Evolutionary conservation across 2,329 filamentous ascomycete species (phyloP).

Genomic region (Capronia coronata): DNA sequence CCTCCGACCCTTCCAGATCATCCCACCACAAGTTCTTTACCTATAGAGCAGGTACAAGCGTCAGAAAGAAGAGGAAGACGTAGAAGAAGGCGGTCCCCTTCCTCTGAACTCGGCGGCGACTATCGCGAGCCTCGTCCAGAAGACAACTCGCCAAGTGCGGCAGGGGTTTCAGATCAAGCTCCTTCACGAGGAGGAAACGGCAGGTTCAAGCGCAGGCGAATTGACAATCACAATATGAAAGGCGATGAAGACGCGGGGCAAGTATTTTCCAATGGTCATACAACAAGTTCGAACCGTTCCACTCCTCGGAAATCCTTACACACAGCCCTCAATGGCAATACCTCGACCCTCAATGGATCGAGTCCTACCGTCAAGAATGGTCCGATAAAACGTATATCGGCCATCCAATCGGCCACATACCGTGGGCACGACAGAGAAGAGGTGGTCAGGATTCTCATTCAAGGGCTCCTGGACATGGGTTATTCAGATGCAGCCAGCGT

Average conservation of each 20-base stretch:
- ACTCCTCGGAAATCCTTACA: conserved; percentile 43
- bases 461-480: conserved; percentile 81
- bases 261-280: conserved; percentile 51
- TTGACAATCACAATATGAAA: conserved; percentile 55
- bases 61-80: conserved; percentile 19
- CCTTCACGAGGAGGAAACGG: conserved; percentile 33
- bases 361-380: conserved; percentile 39
- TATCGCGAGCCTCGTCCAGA: conserved; percentile 18
- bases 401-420: conserved; percentile 48
- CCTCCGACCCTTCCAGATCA: conserved; percentile 17
- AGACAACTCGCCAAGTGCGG: conserved; percentile 29
- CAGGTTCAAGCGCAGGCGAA: conserved; percentile 53
- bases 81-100: conserved; percentile 21
- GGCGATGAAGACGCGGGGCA: conserved; percentile 48
- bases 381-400: conserved; percentile 31
- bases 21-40: conserved; percentile 14
- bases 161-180: conserved; percentile 27
- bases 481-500: conserved; percentile 70
- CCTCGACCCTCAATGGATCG: conserved; percentile 34
- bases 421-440: conserved; percentile 87
- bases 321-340: conserved; percentile 51
- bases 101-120: conserved; percentile 8
- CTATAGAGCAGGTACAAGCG: conserved; percentile 19
- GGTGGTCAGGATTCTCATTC: conserved; percentile 85
- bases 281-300: conserved; percentile 53